These are phyloP conservation scores for Pseudogymnoascus sp. DNA, from an alignment of 2,329 filamentous ascomycete species.

Conservation along the genomic window DNA sequence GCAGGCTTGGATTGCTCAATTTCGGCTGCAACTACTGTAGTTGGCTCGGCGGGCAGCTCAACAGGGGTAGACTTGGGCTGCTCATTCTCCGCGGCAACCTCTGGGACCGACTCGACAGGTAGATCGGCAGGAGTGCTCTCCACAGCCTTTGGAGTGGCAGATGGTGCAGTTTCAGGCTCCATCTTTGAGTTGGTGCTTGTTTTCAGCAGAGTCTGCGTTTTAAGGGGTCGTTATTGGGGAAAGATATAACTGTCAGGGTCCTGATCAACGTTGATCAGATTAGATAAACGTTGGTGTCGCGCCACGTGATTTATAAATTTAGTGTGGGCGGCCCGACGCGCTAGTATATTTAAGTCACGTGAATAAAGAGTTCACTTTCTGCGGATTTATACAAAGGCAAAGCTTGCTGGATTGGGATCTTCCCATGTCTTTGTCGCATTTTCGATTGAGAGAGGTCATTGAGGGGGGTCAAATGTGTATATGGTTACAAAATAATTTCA, in stretches of 20 bases:
- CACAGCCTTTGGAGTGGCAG: background rate
- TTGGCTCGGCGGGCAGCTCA: background rate
- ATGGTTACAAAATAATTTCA: background rate
- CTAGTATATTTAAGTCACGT: background rate
- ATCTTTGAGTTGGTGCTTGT: conserved; percentile 4
- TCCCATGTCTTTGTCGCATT: background rate
- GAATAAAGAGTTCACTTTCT: background rate
- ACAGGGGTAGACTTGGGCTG: background rate
- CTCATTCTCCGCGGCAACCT: background rate
- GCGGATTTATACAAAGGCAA: background rate
- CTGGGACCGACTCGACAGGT: background rate
- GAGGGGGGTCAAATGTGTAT: background rate
- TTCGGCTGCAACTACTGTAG: background rate
- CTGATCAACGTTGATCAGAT: background rate
- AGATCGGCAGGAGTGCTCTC: background rate
- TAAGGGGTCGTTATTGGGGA: background rate
- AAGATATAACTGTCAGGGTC: conserved; percentile 2
- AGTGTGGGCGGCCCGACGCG: background rate
- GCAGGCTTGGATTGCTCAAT: background rate
- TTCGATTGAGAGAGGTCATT: background rate
- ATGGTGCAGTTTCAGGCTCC: background rate
- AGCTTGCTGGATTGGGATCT: background rate
- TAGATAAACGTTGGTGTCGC: background rate
- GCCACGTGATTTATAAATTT: background rate
- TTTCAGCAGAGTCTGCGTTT: background rate